Evolutionary conservation across 768 basidiomycete species (phyloP).

Genomic region (Hygrophoropsis aurantiaca): DNA sequence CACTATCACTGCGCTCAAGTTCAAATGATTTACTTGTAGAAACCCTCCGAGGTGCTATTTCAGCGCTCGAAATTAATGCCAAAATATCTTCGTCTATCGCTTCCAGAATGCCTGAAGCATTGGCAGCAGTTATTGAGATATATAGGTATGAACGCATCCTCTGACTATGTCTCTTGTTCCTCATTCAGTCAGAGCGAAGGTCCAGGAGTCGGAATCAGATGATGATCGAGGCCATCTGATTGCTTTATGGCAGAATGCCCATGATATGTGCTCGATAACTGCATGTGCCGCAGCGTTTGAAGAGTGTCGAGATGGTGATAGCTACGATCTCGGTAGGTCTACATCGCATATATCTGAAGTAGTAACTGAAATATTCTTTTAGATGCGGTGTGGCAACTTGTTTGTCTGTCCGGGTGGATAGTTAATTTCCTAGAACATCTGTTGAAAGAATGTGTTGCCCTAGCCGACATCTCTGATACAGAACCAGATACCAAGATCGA

Average conservation of each 20-base stretch:
- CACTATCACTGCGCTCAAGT: slow-evolving; percentile 44
- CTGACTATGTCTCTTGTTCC: neutral
- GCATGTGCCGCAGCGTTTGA: slow-evolving; percentile 66
- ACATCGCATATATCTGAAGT: neutral
- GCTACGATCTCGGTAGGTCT: slow-evolving; percentile 60
- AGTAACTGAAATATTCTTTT: slow-evolving; percentile 6
- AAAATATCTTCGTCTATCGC: slow-evolving; percentile 38
- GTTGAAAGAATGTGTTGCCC: slow-evolving; percentile 50
- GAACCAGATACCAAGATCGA: slow-evolving; percentile 24
- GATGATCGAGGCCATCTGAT: slow-evolving; percentile 41
- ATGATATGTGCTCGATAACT: slow-evolving; percentile 63
- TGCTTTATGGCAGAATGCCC: slow-evolving; percentile 58
- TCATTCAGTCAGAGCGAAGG: slow-evolving; percentile 30
- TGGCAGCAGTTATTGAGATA: slow-evolving; percentile 45
- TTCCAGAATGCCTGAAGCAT: slow-evolving; percentile 46
- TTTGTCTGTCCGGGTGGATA: slow-evolving; percentile 61
- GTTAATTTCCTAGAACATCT: slow-evolving; percentile 61
- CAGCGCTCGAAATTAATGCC: slow-evolving; percentile 42
- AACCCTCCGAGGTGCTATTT: slow-evolving; percentile 46
- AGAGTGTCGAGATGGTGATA: slow-evolving; percentile 59
- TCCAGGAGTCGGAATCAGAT: slow-evolving; percentile 23
- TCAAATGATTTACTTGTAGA: slow-evolving; percentile 43
- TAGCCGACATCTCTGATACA: slow-evolving; percentile 23
- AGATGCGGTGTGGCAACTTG: slow-evolving; percentile 78
- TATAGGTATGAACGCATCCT: slow-evolving; percentile 27